Percentiles rank a stretch among this genome's conserved stretches.
Evolutionary conservation across 164 flowering plant genomes (phyloP).

Genomic region (Stephania yunnanensis): DNA sequence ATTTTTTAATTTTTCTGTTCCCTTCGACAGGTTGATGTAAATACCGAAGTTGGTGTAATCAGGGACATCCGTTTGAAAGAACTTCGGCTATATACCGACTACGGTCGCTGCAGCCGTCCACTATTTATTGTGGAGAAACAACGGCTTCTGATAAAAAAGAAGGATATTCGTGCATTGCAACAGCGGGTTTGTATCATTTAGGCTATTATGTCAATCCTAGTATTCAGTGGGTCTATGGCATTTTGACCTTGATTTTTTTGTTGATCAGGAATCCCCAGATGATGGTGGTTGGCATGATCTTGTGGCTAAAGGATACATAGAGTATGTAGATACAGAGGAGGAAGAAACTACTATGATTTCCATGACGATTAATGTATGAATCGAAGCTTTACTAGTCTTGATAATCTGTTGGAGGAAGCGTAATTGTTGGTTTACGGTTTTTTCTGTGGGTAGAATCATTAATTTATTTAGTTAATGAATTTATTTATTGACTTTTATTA

Average conservation of each 20-base stretch:
- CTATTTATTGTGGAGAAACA: conserved; percentile 93
- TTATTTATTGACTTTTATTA: background rate
- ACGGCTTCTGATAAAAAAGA: conserved; percentile 80
- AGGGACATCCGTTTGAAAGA: conserved; percentile 89
- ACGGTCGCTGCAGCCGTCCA: conserved; percentile 99
- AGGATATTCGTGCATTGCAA: conserved; percentile 74
- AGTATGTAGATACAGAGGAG: conserved; percentile 95
- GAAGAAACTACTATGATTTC: conserved; percentile 99
- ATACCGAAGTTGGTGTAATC: conserved; percentile 97
- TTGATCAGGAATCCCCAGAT: conserved; percentile 65
- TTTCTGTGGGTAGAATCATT: background rate
- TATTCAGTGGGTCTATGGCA: background rate
- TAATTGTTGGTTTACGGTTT: background rate
- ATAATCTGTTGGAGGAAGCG: background rate
- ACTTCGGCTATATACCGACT: conserved; percentile 87
- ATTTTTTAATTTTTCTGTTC: background rate
- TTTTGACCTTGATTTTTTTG: conserved; percentile 5
- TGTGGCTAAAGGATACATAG: conserved; percentile 84
- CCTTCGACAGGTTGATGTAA: conserved; percentile 80
- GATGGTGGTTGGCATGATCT: conserved; percentile 97
- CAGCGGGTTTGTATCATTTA: conserved; percentile 52
- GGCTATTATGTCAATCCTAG: background rate
- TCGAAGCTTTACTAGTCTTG: background rate
- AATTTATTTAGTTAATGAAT: background rate
- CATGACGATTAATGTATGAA: conserved; percentile 86